phyloP scores from a whole-genome alignment of 2,329 filamentous ascomycete species.

The Furcasterigmium furcatum region DNA sequence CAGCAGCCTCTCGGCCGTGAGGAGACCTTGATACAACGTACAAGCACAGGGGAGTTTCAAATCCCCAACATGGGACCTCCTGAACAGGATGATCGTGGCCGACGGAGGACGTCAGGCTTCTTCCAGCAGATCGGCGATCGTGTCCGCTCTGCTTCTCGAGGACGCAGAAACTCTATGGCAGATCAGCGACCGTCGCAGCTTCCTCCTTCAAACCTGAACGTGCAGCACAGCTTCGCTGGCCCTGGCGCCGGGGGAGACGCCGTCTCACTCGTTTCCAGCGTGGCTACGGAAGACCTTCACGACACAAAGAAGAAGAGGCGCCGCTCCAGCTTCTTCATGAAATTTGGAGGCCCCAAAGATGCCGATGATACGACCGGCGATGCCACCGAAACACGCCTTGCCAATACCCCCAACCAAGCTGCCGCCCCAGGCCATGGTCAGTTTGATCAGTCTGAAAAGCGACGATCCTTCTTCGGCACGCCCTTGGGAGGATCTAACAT shows the following conservation, averaged over 20 bases:
- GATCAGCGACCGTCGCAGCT: neutral
- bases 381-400: neutral
- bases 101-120: constrained; percentile 37
- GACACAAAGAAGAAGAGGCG: constrained; percentile 28
- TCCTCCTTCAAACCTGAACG: neutral
- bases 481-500: constrained; percentile 10
- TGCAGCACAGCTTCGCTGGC: neutral
- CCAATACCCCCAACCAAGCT: constrained; percentile 14
- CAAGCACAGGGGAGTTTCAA: constrained; percentile 34
- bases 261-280: constrained; percentile 34
- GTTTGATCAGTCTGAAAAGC: constrained; percentile 23
- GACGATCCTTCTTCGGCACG: constrained; percentile 32
- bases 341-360: constrained; percentile 17
- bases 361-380: constrained; percentile 1
- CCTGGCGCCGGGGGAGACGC: constrained; percentile 30
- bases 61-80: constrained; percentile 30
- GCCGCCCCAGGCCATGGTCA: constrained; percentile 16
- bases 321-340: constrained; percentile 33
- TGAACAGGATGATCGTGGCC: constrained; percentile 29
- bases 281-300: constrained; percentile 32
- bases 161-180: constrained; percentile 23
- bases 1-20: constrained; percentile 19
- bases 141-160: constrained; percentile 28
- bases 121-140: constrained; percentile 49
- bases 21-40: constrained; percentile 31